Evolutionary conservation across 2,329 filamentous ascomycete genomes (phyloP), one percentile per base, ranked within the genome.

Genomic region (Exophiala viscosa): DNA sequence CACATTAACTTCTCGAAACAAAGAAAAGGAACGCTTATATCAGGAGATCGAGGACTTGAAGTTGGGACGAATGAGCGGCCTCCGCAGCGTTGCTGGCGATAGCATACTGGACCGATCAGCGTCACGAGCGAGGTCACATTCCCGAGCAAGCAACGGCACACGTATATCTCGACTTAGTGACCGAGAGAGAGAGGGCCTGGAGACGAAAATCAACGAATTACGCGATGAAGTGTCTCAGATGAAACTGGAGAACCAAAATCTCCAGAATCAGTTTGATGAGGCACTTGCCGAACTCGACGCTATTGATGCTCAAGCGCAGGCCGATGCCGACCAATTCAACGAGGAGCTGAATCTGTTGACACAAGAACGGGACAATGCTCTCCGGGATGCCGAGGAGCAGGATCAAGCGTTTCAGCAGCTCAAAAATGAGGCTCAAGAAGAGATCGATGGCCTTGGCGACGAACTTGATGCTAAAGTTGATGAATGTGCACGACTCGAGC

Each of bases 1-100:
- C 0, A 97, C 99, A 90, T 80, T 99, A 32, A 96, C 92, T 1
- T 97, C 93, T 33, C 82, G 93, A 18, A 96, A 96, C 65, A 87
- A 90, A 20, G 93, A 99, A 67, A 95, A 96, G 66, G 91, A 97
- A 67, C 84, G 90, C 4, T 77, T 99, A 7, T 95, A 97, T 69
- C 90, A 96, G 66, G 92, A 99, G 68, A 97, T 97, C 58, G 93
- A 99, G 70, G 91, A 96, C 57, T 77, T 99, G 57, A 99, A 97
- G 72, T 83, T 97, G 63, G 84, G 87, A 1, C 86, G 90, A 60
- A 85, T 90, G 49, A 84, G 89, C 58, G 69, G 68, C 48, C 80
- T 61, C 65, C 73, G 78, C 51, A 84, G 81, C 2, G 70, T 81
- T 48, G 76, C 90, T 1, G 84, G 92, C 5, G 93, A 97, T 66